Percentiles rank a stretch among this genome's conserved stretches.
These are phyloP conservation scores for Passalora sequoiae DNA, from an alignment of 2,329 filamentous ascomycete species.

Conservation along the genomic window DNA sequence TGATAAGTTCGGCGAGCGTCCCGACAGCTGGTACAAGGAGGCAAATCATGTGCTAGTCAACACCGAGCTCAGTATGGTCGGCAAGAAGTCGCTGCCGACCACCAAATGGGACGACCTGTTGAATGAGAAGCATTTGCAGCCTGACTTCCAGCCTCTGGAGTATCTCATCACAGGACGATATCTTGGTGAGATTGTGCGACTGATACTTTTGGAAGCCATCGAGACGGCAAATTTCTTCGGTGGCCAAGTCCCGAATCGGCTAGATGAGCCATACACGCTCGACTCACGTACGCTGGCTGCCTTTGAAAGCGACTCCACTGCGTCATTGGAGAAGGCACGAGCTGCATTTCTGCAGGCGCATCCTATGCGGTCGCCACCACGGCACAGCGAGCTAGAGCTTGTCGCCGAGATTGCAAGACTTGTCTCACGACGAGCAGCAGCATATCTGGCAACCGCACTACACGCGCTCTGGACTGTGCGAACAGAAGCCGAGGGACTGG, in stretches of 20 bases:
- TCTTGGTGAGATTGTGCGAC: slow-evolving; percentile 57
- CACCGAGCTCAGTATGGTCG: slow-evolving; percentile 63
- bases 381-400: slow-evolving; percentile 45
- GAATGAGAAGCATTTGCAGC: slow-evolving; percentile 52
- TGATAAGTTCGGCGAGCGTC: slow-evolving; percentile 53
- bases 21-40: slow-evolving; percentile 51
- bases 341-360: slow-evolving; percentile 50
- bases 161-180: slow-evolving; percentile 61
- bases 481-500: slow-evolving; percentile 42
- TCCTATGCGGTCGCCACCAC: slow-evolving; percentile 38
- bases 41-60: slow-evolving; percentile 61
- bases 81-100: slow-evolving; percentile 52
- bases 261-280: slow-evolving; percentile 54
- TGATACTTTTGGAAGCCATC: slow-evolving; percentile 58
- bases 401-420: slow-evolving; percentile 49
- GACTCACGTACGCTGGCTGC: slow-evolving; percentile 56
- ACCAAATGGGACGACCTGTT: slow-evolving; percentile 59
- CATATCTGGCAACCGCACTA: slow-evolving; percentile 58
- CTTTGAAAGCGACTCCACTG: slow-evolving; percentile 48
- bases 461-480: slow-evolving; percentile 58
- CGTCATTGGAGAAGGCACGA: slow-evolving; percentile 37
- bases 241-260: slow-evolving; percentile 50
- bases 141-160: slow-evolving; percentile 62
- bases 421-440: slow-evolving; percentile 56
- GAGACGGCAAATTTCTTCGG: slow-evolving; percentile 52